phyloP scores from a whole-genome alignment of 495 filamentous ascomycete species.

The Penicillium longicatenatum region DNA sequence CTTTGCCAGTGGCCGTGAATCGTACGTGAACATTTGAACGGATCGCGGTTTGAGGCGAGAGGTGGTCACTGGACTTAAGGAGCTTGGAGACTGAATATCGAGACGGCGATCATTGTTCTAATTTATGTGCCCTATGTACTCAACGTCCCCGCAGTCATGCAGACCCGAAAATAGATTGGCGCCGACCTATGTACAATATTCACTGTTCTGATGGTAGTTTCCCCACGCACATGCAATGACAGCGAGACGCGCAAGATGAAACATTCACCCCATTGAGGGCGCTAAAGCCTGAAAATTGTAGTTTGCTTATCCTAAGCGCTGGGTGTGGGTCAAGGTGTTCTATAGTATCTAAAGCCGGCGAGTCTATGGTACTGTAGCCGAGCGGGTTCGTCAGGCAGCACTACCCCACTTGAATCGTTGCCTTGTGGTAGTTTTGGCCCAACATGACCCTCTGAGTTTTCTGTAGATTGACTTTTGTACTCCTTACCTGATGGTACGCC shows the following conservation, averaged over 20 bases:
- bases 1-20: neutral
- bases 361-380: neutral
- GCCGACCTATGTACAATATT: neutral
- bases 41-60: too few species aligned
- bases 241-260: neutral
- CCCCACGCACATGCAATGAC: neutral
- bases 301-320: neutral
- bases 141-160: neutral
- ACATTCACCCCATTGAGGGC: neutral
- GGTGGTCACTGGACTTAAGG: too few species aligned
- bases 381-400: neutral
- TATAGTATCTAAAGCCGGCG: neutral
- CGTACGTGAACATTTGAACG: neutral
- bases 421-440: too few species aligned
- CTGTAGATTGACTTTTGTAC: too few species aligned
- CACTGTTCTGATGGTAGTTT: neutral
- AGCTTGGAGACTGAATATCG: neutral
- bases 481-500: too few species aligned
- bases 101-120: neutral
- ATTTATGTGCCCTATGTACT: neutral
- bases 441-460: too few species aligned
- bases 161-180: neutral
- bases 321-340: neutral
- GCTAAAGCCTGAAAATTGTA: neutral
- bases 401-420: too few species aligned